Evolutionary conservation across 2,329 filamentous ascomycete species (phyloP).

Genomic region (Alternaria consortialis): DNA sequence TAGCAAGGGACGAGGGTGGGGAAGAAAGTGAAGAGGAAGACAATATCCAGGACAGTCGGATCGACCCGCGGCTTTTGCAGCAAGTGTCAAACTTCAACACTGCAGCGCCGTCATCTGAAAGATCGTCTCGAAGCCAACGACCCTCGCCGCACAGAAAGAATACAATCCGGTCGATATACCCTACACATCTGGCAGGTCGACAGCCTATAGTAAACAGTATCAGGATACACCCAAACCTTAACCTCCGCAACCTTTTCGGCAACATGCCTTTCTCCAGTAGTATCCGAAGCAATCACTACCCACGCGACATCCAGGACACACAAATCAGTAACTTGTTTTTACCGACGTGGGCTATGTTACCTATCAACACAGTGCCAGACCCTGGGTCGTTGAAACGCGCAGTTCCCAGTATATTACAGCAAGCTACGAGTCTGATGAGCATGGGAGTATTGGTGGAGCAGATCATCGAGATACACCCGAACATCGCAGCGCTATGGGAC

Average conservation of each 20-base stretch:
- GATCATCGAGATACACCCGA: slow-evolving; percentile 32
- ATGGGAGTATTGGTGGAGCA: slow-evolving; percentile 18
- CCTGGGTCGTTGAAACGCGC: slow-evolving; percentile 27
- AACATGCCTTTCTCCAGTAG: slow-evolving; percentile 29
- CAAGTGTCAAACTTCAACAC: slow-evolving; percentile 12
- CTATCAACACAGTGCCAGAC: slow-evolving; percentile 31
- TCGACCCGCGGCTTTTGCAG: slow-evolving; percentile 25
- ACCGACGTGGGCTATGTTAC: slow-evolving; percentile 39
- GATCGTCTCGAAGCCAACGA: slow-evolving; percentile 12
- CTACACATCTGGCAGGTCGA: slow-evolving; percentile 29
- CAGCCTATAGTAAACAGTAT: slow-evolving; percentile 32
- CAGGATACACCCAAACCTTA: slow-evolving; percentile 35
- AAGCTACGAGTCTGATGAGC: slow-evolving; percentile 24
- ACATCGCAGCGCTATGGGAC: slow-evolving; percentile 34
- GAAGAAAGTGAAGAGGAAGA: slow-evolving; percentile 19
- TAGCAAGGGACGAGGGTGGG: slow-evolving; percentile 20
- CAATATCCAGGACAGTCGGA: slow-evolving; percentile 10
- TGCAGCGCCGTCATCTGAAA: slow-evolving; percentile 19
- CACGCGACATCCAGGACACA: slow-evolving; percentile 17
- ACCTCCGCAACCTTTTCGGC: slow-evolving; percentile 27
- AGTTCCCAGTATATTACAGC: slow-evolving; percentile 19
- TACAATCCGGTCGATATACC: slow-evolving; percentile 23
- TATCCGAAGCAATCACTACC: slow-evolving; percentile 19
- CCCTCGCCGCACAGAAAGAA: slow-evolving; percentile 15
- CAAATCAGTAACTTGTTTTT: slow-evolving; percentile 28